phyloP scores from a whole-genome alignment of 768 basidiomycete species.

The Sporobolomyces pararoseus region DNA sequence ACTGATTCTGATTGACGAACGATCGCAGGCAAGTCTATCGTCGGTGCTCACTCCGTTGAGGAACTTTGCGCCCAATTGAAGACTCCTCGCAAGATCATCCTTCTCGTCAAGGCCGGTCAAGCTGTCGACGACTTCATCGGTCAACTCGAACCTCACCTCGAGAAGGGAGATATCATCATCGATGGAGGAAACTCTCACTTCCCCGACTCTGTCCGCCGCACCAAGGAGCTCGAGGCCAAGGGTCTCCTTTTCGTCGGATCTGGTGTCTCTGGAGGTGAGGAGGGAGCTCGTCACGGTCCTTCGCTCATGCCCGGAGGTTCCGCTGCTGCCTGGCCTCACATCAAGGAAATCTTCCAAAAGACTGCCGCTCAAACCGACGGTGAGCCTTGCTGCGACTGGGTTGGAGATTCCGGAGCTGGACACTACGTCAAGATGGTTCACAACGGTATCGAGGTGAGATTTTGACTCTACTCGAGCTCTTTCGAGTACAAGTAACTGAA shows the following conservation, averaged over 20 bases:
- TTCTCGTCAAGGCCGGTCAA: constrained; percentile 94
- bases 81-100: constrained; percentile 90
- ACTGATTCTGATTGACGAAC: background rate
- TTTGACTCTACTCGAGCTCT: background rate
- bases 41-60: constrained; percentile 88
- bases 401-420: constrained; percentile 70
- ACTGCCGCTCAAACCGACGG: constrained; percentile 90
- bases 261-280: constrained; percentile 98
- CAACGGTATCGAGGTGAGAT: constrained; percentile 77
- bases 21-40: constrained; percentile 77
- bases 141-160: constrained; percentile 82
- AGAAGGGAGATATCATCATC: constrained; percentile 96
- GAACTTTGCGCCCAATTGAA: constrained; percentile 91
- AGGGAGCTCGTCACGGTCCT: constrained; percentile 93
- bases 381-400: constrained; percentile 98
- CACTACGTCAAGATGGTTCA: constrained; percentile 99
- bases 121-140: constrained; percentile 94
- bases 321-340: constrained; percentile 85
- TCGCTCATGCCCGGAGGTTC: constrained; percentile 99
- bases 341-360: constrained; percentile 98
- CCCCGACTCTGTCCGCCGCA: constrained; percentile 94
- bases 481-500: background rate
- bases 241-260: constrained; percentile 96
- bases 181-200: constrained; percentile 99
- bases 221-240: constrained; percentile 86